Conservation (phyloP, 2,329 filamentous ascomycete species). For the Helicocarpus griseus region DNA sequence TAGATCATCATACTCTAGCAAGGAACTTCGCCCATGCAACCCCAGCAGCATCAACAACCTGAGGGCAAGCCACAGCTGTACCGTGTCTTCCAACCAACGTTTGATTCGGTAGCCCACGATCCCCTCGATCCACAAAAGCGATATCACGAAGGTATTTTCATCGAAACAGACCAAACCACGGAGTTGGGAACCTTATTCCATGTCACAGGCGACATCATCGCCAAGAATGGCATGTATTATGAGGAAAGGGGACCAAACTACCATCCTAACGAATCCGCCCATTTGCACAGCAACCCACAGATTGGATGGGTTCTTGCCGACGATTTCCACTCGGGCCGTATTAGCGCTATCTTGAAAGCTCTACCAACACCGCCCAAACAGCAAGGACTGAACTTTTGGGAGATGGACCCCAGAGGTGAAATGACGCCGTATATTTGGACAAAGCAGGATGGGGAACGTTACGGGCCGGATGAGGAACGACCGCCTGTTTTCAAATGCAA, state of each 20-base stretch:
- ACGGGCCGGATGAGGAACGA: slow-evolving; percentile 9
- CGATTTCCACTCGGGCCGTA: slow-evolving; percentile 10
- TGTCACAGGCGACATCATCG: slow-evolving; percentile 12
- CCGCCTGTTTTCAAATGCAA: slow-evolving; percentile 12
- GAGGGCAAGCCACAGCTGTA: too few relatives aligned
- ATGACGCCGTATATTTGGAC: slow-evolving; percentile 11
- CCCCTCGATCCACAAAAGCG: slow-evolving; percentile 11
- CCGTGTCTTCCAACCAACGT: slow-evolving; percentile 7
- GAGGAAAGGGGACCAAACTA: slow-evolving; percentile 7
- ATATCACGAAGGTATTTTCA: slow-evolving; percentile 11
- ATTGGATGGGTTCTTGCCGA: slow-evolving; percentile 7
- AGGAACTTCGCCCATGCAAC: too few relatives aligned
- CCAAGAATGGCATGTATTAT: slow-evolving; percentile 8
- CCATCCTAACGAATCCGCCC: neutral
- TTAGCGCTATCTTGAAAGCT: slow-evolving; percentile 8
- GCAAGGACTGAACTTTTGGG: slow-evolving; percentile 12
- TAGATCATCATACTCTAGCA: too few relatives aligned
- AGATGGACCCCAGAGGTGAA: slow-evolving; percentile 4
- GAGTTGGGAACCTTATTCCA: slow-evolving; percentile 8
- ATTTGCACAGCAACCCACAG: slow-evolving; percentile 6
- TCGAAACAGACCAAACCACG: slow-evolving; percentile 4
- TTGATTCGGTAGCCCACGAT: slow-evolving; percentile 10
- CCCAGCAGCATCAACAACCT: too few relatives aligned
- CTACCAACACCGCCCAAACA: slow-evolving; percentile 10
- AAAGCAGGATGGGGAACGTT: slow-evolving; percentile 10